Base-by-base conservation (phyloP, 306 rosid species). In the Clitoria ternatea region DNA sequence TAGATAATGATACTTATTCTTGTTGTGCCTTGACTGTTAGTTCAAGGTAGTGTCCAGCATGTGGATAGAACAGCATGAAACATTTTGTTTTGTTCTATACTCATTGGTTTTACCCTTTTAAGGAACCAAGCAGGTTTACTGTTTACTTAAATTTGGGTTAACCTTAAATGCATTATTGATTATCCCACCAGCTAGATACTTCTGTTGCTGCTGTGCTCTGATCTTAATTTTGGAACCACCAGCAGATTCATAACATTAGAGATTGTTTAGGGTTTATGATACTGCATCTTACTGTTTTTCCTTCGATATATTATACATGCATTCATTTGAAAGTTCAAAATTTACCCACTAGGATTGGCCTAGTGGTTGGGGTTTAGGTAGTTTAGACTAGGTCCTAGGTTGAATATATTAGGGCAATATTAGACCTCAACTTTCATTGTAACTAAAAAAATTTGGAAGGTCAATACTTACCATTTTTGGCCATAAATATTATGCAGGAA, bases 401-500 rank as follows among this genome's bases (percentile, higher is more conserved):
- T n/a, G n/a, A n/a, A n/a, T n/a, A n/a, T n/a, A n/a, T n/a, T n/a
- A n/a, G n/a, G n/a, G n/a, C n/a, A n/a, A n/a, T n/a, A n/a, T n/a
- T n/a, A n/a, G n/a, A n/a, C n/a, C n/a, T n/a, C n/a, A n/a, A n/a
- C n/a, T n/a, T n/a, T n/a, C n/a, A n/a, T n/a, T n/a, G n/a, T n/a
- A n/a, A n/a, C n/a, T n/a, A n/a, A n/a, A n/a, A n/a, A n/a, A n/a
- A 33, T 19, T 59, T 70, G 40, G 39, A 70, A 47, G 56, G 8
- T 77, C 57, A 22, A 66, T 60, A 79, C 43, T 75, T 9, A 47
- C 80, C 27, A 71, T 56, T 67, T 66, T 53, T 69, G 29, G 26
- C 40, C 44, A 18, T 79, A 33, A 59, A 62, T 52, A 63, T 63
- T 36, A 67, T 81, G 82, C 92, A 94, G 99, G 96, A 87, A 80